These are phyloP conservation scores for Naganishia friedmannii DNA, from an alignment of 768 basidiomycete species.

Conservation along the genomic window DNA sequence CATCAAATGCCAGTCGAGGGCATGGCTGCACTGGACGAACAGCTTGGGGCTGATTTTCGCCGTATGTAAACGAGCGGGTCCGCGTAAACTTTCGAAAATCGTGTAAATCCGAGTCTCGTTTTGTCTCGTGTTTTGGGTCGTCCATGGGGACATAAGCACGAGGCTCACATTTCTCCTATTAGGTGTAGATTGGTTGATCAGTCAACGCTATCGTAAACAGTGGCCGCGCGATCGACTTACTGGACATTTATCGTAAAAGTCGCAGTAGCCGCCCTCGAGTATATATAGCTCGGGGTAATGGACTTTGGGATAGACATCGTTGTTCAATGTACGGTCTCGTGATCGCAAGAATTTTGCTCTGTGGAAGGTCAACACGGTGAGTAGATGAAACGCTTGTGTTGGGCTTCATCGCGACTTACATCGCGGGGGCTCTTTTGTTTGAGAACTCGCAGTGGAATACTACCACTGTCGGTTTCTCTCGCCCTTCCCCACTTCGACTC, in stretches of 20 bases:
- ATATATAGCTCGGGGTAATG: conserved; percentile 97
- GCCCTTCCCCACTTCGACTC: conserved; percentile 64
- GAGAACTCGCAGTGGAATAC: conserved; percentile 99
- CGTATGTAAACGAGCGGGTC: conserved; percentile 87
- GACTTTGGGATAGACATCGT: conserved; percentile 82
- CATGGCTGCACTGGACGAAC: conserved; percentile 37
- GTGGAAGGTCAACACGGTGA: background rate
- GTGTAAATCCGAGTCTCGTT: conserved; percentile 80
- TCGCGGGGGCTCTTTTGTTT: conserved; percentile 89
- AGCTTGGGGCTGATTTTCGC: conserved; percentile 58
- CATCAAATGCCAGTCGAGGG: conserved; percentile 47
- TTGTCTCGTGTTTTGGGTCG: conserved; percentile 75
- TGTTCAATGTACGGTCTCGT: conserved; percentile 82
- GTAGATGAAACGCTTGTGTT: conserved; percentile 26
- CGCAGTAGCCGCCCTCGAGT: conserved; percentile 91
- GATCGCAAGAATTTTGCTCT: conserved; percentile 92
- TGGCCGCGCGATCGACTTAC: conserved; percentile 38
- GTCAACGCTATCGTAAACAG: background rate
- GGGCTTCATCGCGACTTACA: conserved; percentile 60
- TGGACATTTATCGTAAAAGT: conserved; percentile 70
- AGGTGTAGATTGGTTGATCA: background rate
- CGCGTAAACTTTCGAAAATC: conserved; percentile 90
- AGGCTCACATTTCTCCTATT: conserved; percentile 62
- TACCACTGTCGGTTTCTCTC: conserved; percentile 67
- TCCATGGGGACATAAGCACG: conserved; percentile 88